Base-by-base conservation (phyloP, 768 basidiomycete species). In the Agrocybe praecox region DNA sequence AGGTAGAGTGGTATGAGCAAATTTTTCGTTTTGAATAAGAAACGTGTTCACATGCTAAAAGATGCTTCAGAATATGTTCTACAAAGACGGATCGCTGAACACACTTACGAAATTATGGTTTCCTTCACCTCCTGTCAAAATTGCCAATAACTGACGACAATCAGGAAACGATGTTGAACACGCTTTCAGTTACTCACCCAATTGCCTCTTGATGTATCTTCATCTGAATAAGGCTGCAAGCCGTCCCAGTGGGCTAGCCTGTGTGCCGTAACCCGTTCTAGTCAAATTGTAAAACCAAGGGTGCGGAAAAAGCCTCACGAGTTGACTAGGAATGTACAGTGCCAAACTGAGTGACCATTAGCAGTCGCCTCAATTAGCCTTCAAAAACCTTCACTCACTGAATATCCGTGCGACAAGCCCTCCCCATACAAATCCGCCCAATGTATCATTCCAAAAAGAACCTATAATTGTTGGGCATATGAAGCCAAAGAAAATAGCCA, bases 221-320 rank as follows among this genome's bases (percentile, higher is more conserved):
- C 91, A 61, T 90, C 88, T 2, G 89, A 86, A 65, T 90, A 92
- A 0, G 87, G 89, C 61, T 92, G 90, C 18, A 91, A 65, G 9
- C 92, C 92, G 15, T 90, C 81, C 87, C 87, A 92, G 58, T 94
- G 92, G 3, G 91, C 90, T 6, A 94, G 69, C 1, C 87, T 88
- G 24, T 3, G 23, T 42, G 11, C 15, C 8, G 6, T 34, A n/a
- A n/a, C n/a, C n/a, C n/a, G n/a, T n/a, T n/a, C n/a, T n/a, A n/a
- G n/a, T n/a, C n/a, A n/a, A n/a, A n/a, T n/a, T n/a, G n/a, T n/a
- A n/a, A n/a, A n/a, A n/a, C n/a, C n/a, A n/a, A n/a, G n/a, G n/a
- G n/a, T n/a, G n/a, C n/a, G n/a, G n/a, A n/a, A 18, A 49, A 10
- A 6, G 5, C 71, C 84, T 52, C 58, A 88, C 86, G 86, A 89